phyloP scores from a whole-genome alignment of 129 eudicot species.

The Flaveria bidentis region DNA sequence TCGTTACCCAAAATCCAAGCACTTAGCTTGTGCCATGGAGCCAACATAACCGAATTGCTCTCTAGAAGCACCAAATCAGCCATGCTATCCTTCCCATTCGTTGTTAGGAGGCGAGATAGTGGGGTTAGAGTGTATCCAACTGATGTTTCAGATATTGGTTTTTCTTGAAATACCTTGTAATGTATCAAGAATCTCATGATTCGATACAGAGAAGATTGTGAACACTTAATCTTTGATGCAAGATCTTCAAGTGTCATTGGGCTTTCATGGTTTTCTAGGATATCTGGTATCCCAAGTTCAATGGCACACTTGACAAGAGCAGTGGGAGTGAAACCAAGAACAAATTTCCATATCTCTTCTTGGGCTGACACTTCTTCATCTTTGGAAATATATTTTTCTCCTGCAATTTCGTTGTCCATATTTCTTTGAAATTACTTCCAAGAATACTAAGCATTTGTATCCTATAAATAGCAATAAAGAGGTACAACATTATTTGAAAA shows the following conservation, averaged over 20 bases:
- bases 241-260: constrained; percentile 11
- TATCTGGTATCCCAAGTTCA: constrained; percentile 1
- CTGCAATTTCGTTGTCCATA: background rate
- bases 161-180: background rate
- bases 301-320: constrained; percentile 13
- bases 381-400: background rate
- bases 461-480: background rate
- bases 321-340: constrained; percentile 13
- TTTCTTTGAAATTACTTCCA: background rate
- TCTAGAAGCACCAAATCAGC: background rate
- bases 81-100: constrained; percentile 7
- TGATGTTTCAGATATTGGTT: background rate
- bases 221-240: background rate
- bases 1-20: background rate
- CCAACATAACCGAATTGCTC: background rate
- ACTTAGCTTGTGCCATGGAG: constrained; percentile 16
- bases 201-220: background rate
- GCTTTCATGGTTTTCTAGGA: background rate
- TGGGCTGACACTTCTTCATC: background rate
- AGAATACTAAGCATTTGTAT: background rate
- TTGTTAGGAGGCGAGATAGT: background rate
- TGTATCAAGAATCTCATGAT: constrained; percentile 12
- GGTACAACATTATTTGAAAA: background rate
- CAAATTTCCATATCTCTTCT: background rate
- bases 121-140: constrained; percentile 3